Conservation (phyloP, 305 asterid species). For the Stenogyne calaminthoides region DNA sequence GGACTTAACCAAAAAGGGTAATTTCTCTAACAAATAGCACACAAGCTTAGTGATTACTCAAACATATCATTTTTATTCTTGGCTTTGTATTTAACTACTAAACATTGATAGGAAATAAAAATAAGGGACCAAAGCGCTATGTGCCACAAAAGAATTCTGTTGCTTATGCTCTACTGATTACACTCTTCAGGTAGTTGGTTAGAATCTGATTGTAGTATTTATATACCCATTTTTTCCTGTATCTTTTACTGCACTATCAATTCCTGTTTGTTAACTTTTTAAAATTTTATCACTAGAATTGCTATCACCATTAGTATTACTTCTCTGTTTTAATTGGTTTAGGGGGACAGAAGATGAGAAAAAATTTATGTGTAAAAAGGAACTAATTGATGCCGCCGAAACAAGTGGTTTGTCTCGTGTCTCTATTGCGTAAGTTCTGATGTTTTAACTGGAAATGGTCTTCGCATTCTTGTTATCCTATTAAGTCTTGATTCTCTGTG, state of each 20-base stretch:
- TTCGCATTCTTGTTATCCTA: slow-evolving; percentile 21
- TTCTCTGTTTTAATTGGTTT: slow-evolving; percentile 24
- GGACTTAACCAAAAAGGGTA: slow-evolving; percentile 53
- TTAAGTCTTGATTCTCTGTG: slow-evolving; percentile 16
- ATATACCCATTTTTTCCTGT: not conserved
- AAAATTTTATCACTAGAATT: not conserved
- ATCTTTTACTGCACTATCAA: not conserved
- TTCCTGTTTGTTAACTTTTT: not conserved
- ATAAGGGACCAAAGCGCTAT: slow-evolving; percentile 63
- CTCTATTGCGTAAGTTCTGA: slow-evolving; percentile 60
- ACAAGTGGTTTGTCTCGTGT: slow-evolving; percentile 92
- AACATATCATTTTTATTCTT: slow-evolving; percentile 16
- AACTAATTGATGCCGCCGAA: slow-evolving; percentile 85
- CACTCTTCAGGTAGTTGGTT: slow-evolving; percentile 70
- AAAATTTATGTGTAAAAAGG: slow-evolving; percentile 81
- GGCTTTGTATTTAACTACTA: slow-evolving; percentile 19
- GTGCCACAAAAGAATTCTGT: slow-evolving; percentile 93
- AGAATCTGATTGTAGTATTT: not conserved
- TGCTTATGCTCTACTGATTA: slow-evolving; percentile 77
- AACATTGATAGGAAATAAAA: slow-evolving; percentile 53
- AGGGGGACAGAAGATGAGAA: slow-evolving; percentile 63
- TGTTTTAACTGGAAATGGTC: slow-evolving; percentile 24
- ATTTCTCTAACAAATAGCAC: not conserved
- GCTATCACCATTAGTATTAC: not conserved
- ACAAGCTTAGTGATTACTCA: not conserved